phyloP scores from a whole-genome alignment of 352 stramenopile genomes.

The Lagenidium sp. region DNA sequence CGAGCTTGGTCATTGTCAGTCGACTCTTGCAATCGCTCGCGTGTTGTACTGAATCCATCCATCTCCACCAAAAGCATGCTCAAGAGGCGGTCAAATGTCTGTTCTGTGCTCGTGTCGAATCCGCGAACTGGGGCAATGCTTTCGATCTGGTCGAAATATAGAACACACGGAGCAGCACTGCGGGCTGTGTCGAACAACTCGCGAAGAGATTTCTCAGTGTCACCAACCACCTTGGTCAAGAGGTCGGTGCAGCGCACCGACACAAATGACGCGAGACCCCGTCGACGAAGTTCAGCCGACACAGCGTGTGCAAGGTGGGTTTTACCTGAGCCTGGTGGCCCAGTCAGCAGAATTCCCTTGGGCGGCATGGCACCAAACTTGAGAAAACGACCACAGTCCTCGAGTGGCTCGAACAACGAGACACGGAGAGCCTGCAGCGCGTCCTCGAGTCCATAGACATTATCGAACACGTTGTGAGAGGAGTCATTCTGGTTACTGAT shows the following conservation, averaged over 20 bases:
- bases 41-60: conserved; percentile 74
- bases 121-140: conserved; percentile 78
- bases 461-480: conserved; percentile 30
- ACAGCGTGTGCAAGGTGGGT: conserved; percentile 88
- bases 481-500: no score
- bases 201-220: conserved; percentile 84
- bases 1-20: conserved; percentile 26
- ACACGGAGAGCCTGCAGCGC: conserved; percentile 94
- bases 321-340: conserved; percentile 97
- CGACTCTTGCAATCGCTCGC: conserved; percentile 20
- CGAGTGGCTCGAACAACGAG: conserved; percentile 96
- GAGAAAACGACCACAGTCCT: conserved; percentile 93
- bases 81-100: conserved; percentile 89
- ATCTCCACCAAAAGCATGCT: conserved; percentile 89
- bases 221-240: conserved; percentile 86
- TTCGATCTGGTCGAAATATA: conserved; percentile 93
- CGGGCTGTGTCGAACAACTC: conserved; percentile 83
- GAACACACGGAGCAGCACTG: conserved; percentile 78
- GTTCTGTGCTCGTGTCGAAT: conserved; percentile 88
- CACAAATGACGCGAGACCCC: conserved; percentile 74
- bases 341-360: conserved; percentile 98
- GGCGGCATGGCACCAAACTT: conserved; percentile 95
- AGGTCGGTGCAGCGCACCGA: conserved; percentile 85
- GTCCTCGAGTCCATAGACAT: conserved; percentile 96
- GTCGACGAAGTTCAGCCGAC: conserved; percentile 42